Conservation (phyloP, 805 yeast species). For the Debaryomyces tyrocola region DNA sequence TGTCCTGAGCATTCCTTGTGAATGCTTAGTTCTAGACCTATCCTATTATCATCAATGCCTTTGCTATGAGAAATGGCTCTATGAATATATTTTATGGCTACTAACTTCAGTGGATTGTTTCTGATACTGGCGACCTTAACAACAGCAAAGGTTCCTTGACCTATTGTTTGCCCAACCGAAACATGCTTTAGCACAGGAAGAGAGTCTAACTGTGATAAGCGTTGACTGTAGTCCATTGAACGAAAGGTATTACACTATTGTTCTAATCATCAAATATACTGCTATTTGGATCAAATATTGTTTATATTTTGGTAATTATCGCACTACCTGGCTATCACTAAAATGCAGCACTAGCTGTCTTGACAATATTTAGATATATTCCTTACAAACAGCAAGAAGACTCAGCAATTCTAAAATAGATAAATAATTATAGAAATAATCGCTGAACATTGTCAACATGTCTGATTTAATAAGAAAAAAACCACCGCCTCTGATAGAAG, state of each 20-base stretch:
- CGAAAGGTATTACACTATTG: conserved; percentile 9
- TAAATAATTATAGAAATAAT: no score
- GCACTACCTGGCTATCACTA: neutral
- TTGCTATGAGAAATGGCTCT: conserved; percentile 2
- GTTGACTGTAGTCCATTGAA: conserved; percentile 16
- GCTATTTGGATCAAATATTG: neutral
- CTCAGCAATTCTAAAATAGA: no score
- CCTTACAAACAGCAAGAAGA: no score
- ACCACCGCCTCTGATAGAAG: neutral
- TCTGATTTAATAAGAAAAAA: neutral
- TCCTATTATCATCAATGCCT: conserved; percentile 2
- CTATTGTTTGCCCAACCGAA: conserved; percentile 5
- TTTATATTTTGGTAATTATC: conserved; percentile 14
- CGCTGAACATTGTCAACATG: neutral
- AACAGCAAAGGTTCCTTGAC: conserved; percentile 5
- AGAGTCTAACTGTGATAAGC: neutral
- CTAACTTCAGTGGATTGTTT: conserved; percentile 1
- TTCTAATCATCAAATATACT: neutral
- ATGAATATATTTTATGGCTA: conserved; percentile 7
- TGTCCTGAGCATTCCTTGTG: conserved; percentile 59
- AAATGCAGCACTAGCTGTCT: neutral
- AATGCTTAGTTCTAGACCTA: conserved; percentile 20
- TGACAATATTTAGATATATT: no score
- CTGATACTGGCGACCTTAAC: conserved; percentile 3
- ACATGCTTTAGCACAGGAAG: conserved; percentile 10